These are phyloP conservation scores for Xerocomus minutiporus DNA, from an alignment of 1,284 basidiomycete genomes.

Conservation along the genomic window DNA sequence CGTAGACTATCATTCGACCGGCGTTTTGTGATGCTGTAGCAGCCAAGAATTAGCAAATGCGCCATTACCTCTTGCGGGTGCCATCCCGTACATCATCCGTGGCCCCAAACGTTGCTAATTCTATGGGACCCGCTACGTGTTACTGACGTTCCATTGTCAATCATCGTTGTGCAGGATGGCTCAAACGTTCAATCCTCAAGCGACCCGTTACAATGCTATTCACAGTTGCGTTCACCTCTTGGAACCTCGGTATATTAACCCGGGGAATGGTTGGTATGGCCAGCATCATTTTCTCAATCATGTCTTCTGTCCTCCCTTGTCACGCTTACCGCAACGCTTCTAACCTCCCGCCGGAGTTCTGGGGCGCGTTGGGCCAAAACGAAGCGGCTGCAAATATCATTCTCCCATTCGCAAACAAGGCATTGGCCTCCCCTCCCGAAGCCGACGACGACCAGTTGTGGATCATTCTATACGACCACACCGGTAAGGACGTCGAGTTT, in stretches of 20 bases:
- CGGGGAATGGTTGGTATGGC: background rate
- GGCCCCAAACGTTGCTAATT: constrained; percentile 7
- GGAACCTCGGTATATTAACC: constrained; percentile 12
- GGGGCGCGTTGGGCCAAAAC: constrained; percentile 37
- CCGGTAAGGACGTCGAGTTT: constrained; percentile 41
- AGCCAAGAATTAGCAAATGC: background rate
- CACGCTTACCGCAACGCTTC: constrained; percentile 13
- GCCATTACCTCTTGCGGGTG: background rate
- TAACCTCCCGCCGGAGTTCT: constrained; percentile 35
- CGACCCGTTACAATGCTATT: background rate
- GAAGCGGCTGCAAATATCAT: constrained; percentile 51
- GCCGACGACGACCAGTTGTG: constrained; percentile 40
- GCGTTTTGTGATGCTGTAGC: constrained; percentile 8
- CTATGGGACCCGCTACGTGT: background rate
- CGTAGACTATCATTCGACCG: background rate
- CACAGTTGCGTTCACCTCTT: background rate
- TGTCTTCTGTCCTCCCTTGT: constrained; percentile 8
- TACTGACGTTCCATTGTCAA: constrained; percentile 5
- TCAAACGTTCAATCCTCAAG: constrained; percentile 2
- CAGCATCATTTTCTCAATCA: constrained; percentile 7
- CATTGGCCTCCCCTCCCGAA: constrained; percentile 12
- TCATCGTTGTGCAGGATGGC: constrained; percentile 17
- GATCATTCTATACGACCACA: constrained; percentile 42
- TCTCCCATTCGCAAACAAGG: constrained; percentile 42
- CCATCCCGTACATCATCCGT: constrained; percentile 5